phyloP scores from a whole-genome alignment of 129 eudicot species.

The Mikania micrantha region DNA sequence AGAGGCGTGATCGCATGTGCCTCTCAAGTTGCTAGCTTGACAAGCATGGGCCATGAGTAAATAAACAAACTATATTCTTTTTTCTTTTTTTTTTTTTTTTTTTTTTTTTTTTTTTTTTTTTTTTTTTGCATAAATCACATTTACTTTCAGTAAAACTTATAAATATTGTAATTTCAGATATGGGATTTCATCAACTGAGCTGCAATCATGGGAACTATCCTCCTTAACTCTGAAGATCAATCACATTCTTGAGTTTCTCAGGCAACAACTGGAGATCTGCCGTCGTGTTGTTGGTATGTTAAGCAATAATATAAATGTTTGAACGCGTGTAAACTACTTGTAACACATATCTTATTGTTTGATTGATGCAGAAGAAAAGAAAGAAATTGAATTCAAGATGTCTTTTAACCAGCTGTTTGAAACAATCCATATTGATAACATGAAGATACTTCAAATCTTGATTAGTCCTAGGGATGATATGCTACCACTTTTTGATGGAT shows the following conservation, averaged over 20 bases:
- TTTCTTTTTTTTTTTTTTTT: no score
- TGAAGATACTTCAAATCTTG: constrained; percentile 47
- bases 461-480: constrained; percentile 43
- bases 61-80: no score
- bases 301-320: neutral
- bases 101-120: no score
- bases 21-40: constrained; percentile 41
- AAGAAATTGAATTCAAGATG: constrained; percentile 35
- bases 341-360: neutral
- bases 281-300: constrained; percentile 34
- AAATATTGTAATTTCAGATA: constrained; percentile 29
- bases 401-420: constrained; percentile 39
- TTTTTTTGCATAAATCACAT: neutral
- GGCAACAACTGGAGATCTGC: constrained; percentile 25
- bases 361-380: constrained; percentile 47
- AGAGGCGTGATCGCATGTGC: constrained; percentile 55
- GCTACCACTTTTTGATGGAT: constrained; percentile 55
- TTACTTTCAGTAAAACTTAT: neutral
- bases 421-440: constrained; percentile 58
- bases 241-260: constrained; percentile 46
- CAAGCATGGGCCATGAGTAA: constrained; percentile 68
- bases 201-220: constrained; percentile 57
- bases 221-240: constrained; percentile 55
- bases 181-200: constrained; percentile 37
- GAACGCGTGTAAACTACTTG: neutral